These are phyloP conservation scores for Acacia concinna DNA, from an alignment of 331 rosid species.

Conservation along the genomic window DNA sequence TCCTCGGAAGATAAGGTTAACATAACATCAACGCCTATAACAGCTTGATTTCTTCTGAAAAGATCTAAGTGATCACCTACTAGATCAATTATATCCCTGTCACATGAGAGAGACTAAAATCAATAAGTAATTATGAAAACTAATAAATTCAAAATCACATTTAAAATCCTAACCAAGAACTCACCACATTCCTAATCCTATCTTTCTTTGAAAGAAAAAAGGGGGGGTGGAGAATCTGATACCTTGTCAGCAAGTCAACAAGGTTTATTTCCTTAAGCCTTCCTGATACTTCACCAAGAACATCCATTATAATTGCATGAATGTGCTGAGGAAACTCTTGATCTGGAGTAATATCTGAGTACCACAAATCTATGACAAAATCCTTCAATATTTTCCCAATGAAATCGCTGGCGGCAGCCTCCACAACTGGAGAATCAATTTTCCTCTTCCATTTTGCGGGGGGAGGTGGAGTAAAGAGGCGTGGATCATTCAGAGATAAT, in stretches of 20 bases:
- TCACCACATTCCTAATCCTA: background rate
- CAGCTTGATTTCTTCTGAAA: constrained; percentile 94
- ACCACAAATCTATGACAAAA: constrained; percentile 90
- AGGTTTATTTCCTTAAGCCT: constrained; percentile 86
- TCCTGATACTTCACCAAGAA: constrained; percentile 75
- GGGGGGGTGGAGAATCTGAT: constrained; percentile 24
- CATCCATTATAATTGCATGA: constrained; percentile 82
- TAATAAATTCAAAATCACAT: background rate
- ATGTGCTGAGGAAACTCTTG: constrained; percentile 82
- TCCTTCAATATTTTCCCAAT: constrained; percentile 85
- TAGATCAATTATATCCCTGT: constrained; percentile 89
- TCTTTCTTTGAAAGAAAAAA: constrained; percentile 4
- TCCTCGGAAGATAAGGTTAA: constrained; percentile 85
- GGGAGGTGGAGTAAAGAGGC: constrained; percentile 53
- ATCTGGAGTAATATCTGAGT: constrained; percentile 82
- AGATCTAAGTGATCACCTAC: constrained; percentile 89
- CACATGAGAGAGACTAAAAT: constrained; percentile 38
- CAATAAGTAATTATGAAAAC: background rate
- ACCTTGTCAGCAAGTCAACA: constrained; percentile 97
- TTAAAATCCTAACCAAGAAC: constrained; percentile 25
- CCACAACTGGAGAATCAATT: constrained; percentile 77
- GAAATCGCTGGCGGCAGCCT: constrained; percentile 79
- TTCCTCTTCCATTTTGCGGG: constrained; percentile 83
- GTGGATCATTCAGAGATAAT: constrained; percentile 63
- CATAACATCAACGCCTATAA: constrained; percentile 92